Conservation (phyloP, 768 basidiomycete species). For the Termitomyces sp. region DNA sequence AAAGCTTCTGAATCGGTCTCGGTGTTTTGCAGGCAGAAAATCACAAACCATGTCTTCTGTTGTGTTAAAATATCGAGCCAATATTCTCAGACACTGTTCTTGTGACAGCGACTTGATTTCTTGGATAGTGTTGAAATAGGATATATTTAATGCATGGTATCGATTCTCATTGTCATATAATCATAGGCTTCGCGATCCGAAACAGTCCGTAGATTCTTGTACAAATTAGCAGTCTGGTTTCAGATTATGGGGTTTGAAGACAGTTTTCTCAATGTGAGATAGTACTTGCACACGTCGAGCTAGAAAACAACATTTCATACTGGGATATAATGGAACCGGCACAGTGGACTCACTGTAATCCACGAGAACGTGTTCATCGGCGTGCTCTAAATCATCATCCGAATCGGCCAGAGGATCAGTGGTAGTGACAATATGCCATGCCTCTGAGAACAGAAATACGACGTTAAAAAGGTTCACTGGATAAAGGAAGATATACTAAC, state of each 20-base stretch:
- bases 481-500: conserved; percentile 19
- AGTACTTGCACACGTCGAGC: conserved; percentile 37
- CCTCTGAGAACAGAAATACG: conserved; percentile 39
- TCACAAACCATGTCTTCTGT: not conserved
- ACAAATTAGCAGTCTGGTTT: not conserved
- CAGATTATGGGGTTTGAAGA: not conserved
- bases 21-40: not conserved
- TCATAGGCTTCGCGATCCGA: not conserved
- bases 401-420: conserved; percentile 68
- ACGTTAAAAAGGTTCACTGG: not conserved
- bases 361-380: conserved; percentile 53
- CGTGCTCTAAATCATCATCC: conserved; percentile 52
- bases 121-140: conserved; percentile 1
- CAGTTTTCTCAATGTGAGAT: conserved; percentile 6
- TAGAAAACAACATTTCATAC: conserved; percentile 14
- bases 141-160: conserved; percentile 10
- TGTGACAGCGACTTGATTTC: not conserved
- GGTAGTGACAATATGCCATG: conserved; percentile 58
- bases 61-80: not conserved
- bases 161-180: not conserved
- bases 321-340: not conserved
- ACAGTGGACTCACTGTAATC: conserved; percentile 54
- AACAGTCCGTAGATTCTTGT: not conserved
- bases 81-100: conserved; percentile 2
- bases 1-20: conserved; percentile 20